phyloP scores from a whole-genome alignment of 148 eudicot species.

The Vaccinium darrowii region DNA sequence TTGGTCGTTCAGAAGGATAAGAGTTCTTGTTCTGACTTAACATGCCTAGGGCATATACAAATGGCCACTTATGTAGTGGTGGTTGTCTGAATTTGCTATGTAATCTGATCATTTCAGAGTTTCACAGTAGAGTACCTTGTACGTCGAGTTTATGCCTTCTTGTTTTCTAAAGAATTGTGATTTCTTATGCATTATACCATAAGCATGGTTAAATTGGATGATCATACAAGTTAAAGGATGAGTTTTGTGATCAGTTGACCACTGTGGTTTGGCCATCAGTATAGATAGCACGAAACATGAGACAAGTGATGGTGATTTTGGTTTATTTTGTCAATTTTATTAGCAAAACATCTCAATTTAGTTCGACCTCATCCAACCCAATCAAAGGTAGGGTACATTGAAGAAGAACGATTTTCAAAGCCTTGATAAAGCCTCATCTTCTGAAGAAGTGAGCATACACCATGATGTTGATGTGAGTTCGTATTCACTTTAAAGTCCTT shows the following conservation, averaged over 20 bases:
- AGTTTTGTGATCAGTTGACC: not conserved
- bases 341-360: not conserved
- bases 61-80: not conserved
- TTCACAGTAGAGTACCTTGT: not conserved
- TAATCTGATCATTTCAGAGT: not conserved
- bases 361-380: not conserved
- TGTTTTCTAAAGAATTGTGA: not conserved
- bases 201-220: not conserved
- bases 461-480: not conserved
- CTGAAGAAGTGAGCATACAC: constrained; percentile 33
- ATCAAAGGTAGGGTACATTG: not conserved
- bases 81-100: not conserved
- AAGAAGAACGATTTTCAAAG: not conserved
- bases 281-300: not conserved
- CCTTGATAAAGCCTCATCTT: constrained; percentile 71
- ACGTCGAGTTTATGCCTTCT: not conserved
- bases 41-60: not conserved
- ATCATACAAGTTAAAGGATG: not conserved
- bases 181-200: no score
- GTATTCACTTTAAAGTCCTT: not conserved
- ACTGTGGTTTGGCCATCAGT: not conserved
- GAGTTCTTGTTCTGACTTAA: not conserved
- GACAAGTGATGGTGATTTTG: not conserved
- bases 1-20: not conserved
- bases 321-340: not conserved